These are phyloP conservation scores for Erodium trifolium DNA, from an alignment of 441 rosid species.

Conservation along the genomic window DNA sequence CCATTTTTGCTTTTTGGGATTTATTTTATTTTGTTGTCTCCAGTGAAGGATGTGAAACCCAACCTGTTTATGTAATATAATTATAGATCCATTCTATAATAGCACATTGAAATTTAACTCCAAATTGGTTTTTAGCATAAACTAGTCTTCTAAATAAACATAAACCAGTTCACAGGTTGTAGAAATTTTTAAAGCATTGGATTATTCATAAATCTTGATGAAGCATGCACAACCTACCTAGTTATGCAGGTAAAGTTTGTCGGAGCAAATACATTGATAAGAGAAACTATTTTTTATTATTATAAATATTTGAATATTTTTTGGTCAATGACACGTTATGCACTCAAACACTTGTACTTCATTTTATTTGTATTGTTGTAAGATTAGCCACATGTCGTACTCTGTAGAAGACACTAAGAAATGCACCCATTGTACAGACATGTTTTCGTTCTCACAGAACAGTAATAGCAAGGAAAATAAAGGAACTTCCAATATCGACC, in stretches of 20 bases:
- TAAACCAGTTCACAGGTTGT: background rate
- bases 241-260: background rate
- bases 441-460: background rate
- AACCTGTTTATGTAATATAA: background rate
- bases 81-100: background rate
- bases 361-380: too few species aligned
- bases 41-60: too few species aligned
- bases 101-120: background rate
- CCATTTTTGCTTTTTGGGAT: slow-evolving; percentile 1
- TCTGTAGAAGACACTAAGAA: too few species aligned
- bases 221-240: background rate
- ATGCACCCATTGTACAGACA: too few species aligned
- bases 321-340: background rate
- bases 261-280: background rate
- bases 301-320: background rate
- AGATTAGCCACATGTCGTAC: background rate
- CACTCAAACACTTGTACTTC: too few species aligned
- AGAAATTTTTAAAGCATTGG: background rate
- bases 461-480: background rate
- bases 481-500: background rate
- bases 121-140: background rate
- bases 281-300: background rate
- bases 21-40: too few species aligned
- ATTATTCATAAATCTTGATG: background rate
- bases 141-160: too few species aligned